Percentiles rank a stretch among this genome's conserved stretches.
Evolutionary conservation across 129 eudicot species (phyloP).

Genomic region (Flaveria linearis): DNA sequence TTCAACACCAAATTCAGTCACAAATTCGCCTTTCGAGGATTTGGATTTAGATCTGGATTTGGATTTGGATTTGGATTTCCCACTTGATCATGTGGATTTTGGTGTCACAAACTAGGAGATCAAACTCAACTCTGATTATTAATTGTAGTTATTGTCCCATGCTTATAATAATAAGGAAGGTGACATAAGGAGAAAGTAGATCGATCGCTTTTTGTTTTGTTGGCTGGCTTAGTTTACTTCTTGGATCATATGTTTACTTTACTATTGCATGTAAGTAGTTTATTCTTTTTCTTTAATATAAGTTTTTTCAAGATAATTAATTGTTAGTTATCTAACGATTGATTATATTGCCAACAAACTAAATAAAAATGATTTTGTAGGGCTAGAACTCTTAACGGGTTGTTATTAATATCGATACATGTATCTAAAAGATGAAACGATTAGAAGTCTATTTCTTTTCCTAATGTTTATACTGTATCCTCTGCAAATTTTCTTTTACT

Average conservation of each 20-base stretch:
- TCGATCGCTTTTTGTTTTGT: not conserved
- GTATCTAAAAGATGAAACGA: too few species aligned
- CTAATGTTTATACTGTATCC: too few species aligned
- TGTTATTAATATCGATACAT: too few species aligned
- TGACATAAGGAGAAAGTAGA: slow-evolving; percentile 10
- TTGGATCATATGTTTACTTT: slow-evolving; percentile 18
- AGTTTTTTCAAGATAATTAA: slow-evolving; percentile 24
- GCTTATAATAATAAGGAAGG: too few species aligned
- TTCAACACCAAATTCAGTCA: slow-evolving; percentile 53
- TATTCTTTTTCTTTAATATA: slow-evolving; percentile 27
- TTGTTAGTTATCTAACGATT: slow-evolving; percentile 15
- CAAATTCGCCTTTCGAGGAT: slow-evolving; percentile 48
- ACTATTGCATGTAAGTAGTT: not conserved
- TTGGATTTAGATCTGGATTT: not conserved
- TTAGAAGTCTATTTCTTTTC: too few species aligned
- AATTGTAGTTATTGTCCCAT: not conserved
- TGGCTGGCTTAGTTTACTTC: not conserved
- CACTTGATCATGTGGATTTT: slow-evolving; percentile 50
- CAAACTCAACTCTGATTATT: too few species aligned
- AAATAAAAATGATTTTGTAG: slow-evolving; percentile 12
- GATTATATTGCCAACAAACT: not conserved
- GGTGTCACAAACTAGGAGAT: slow-evolving; percentile 32
- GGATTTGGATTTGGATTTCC: slow-evolving; percentile 35
- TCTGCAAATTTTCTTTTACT: too few species aligned
- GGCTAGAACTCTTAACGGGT: not conserved